phyloP scores from a whole-genome alignment of 2,329 filamentous ascomycete species.

The Pyrenochaeta sp. region DNA sequence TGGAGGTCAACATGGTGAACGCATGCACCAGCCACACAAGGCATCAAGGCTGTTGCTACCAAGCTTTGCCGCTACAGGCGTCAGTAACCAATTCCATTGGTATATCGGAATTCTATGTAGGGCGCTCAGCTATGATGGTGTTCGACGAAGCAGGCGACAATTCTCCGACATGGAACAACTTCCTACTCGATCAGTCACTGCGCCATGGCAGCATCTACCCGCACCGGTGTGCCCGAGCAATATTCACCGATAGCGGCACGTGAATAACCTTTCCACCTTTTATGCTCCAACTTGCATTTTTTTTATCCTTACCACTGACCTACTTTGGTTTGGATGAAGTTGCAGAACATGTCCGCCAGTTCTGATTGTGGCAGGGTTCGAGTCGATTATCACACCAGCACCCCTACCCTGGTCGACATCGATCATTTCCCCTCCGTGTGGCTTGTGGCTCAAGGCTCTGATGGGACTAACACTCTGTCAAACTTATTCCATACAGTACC shows the following conservation, averaged over 20 bases:
- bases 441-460: slow-evolving; percentile 17
- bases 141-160: slow-evolving; percentile 5
- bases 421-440: slow-evolving; percentile 12
- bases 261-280: not conserved
- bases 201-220: slow-evolving; percentile 1
- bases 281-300: slow-evolving; percentile 1
- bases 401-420: slow-evolving; percentile 3
- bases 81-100: not conserved
- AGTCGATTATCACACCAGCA: slow-evolving; percentile 1
- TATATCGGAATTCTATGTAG: slow-evolving; percentile 2
- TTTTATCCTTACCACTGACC: slow-evolving; percentile 10
- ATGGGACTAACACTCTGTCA: slow-evolving; percentile 6
- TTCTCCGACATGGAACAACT: slow-evolving; percentile 6
- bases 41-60: not conserved
- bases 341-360: slow-evolving; percentile 1
- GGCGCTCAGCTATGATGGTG: slow-evolving; percentile 7
- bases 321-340: slow-evolving; percentile 8
- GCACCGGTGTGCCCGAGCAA: slow-evolving; percentile 16
- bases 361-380: not conserved
- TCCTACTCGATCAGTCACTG: slow-evolving; percentile 9
- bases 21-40: slow-evolving; percentile 2
- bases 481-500: slow-evolving; percentile 14
- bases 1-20: not conserved
- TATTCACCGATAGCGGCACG: not conserved
- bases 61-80: not conserved